Evolutionary conservation across 129 eudicot genomes (phyloP).

Genomic region (Flaveria ramosissima): DNA sequence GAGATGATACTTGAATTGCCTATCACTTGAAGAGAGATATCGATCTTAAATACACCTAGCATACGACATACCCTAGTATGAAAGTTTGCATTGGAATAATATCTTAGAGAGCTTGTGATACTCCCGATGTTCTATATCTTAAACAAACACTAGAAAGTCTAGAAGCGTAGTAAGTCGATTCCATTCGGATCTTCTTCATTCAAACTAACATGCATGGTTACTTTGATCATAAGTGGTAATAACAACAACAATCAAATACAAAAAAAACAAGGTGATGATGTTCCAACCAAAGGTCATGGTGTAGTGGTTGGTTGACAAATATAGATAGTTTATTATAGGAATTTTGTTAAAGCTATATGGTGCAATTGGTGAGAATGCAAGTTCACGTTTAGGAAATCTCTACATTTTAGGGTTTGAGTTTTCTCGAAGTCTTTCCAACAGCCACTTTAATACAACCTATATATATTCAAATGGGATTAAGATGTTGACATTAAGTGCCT

Average conservation of each 20-base stretch:
- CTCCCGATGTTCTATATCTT: background rate
- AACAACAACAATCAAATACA: background rate
- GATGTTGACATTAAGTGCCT: slow-evolving; percentile 42
- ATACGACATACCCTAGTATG: too few species aligned
- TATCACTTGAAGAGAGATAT: too few species aligned
- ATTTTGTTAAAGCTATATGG: slow-evolving; percentile 22
- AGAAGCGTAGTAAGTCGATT: background rate
- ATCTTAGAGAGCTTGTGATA: background rate
- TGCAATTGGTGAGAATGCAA: slow-evolving; percentile 31
- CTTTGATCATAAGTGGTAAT: background rate
- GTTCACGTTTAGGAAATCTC: slow-evolving; percentile 17
- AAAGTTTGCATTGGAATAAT: too few species aligned
- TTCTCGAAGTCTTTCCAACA: slow-evolving; percentile 18
- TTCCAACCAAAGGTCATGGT: slow-evolving; percentile 1
- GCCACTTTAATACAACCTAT: slow-evolving; percentile 32
- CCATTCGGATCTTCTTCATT: background rate
- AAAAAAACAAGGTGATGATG: background rate
- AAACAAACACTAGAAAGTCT: background rate
- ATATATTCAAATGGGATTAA: slow-evolving; percentile 18
- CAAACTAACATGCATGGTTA: background rate
- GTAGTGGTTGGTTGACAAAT: slow-evolving; percentile 36
- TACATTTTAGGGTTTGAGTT: slow-evolving; percentile 31
- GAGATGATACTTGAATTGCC: too few species aligned
- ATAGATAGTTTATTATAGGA: background rate
- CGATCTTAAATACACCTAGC: too few species aligned